Evolutionary conservation across 1,139 yeast genomes (phyloP).

Genomic region (Suhomyces coccinellae): DNA sequence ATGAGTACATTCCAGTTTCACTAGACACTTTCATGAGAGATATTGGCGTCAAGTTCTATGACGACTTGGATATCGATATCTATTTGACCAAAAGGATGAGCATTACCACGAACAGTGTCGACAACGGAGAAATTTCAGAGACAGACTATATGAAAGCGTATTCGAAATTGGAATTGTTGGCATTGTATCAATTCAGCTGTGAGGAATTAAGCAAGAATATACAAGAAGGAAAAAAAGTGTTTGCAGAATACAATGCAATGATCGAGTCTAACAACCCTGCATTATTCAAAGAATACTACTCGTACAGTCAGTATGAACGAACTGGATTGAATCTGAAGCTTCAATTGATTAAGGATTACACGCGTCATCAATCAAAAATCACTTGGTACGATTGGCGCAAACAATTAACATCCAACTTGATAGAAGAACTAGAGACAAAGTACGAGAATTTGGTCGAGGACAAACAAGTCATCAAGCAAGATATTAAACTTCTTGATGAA

Average conservation of each 20-base stretch:
- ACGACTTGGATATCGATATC: slow-evolving; percentile 47
- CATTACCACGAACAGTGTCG: slow-evolving; percentile 18
- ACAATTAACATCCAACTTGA: slow-evolving; percentile 41
- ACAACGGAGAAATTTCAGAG: slow-evolving; percentile 12
- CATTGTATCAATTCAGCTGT: slow-evolving; percentile 50
- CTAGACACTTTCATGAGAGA: slow-evolving; percentile 47
- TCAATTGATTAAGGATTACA: slow-evolving; percentile 47
- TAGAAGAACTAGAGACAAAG: slow-evolving; percentile 37
- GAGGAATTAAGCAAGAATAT: slow-evolving; percentile 53
- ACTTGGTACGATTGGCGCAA: slow-evolving; percentile 62
- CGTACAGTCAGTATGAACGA: slow-evolving; percentile 37
- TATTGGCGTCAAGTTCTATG: slow-evolving; percentile 52
- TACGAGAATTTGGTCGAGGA: slow-evolving; percentile 28
- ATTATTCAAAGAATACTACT: slow-evolving; percentile 48
- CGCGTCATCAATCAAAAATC: slow-evolving; percentile 51
- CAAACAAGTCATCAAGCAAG: slow-evolving; percentile 22
- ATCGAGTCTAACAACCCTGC: slow-evolving; percentile 50
- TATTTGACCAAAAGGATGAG: slow-evolving; percentile 28
- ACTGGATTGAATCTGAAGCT: slow-evolving; percentile 43
- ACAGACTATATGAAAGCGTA: slow-evolving; percentile 37
- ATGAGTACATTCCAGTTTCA: slow-evolving; percentile 34
- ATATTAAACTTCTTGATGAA: slow-evolving; percentile 23
- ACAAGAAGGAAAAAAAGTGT: slow-evolving; percentile 47
- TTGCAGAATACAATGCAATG: slow-evolving; percentile 44
- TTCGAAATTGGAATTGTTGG: slow-evolving; percentile 40